Evolutionary conservation across 139 green algal genomes (phyloP).

Genomic region (Pseudopediastrum boryanum): DNA sequence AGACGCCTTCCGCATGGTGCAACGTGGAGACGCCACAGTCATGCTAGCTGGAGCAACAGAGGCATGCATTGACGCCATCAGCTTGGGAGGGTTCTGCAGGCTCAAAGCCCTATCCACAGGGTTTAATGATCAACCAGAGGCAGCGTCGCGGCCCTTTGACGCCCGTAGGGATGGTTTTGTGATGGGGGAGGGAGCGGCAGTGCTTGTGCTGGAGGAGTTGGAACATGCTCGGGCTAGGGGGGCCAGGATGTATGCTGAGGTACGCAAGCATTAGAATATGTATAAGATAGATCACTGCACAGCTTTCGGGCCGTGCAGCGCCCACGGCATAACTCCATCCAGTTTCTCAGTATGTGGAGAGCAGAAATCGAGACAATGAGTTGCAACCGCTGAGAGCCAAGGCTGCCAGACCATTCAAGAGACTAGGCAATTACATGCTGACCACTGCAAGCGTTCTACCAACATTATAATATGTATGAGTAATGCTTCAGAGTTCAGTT

Average conservation of each 20-base stretch:
- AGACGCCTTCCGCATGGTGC: constrained; percentile 84
- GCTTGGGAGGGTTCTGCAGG: constrained; percentile 83
- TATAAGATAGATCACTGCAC: too few species aligned
- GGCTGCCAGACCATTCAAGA: too few species aligned
- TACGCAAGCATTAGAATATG: too few species aligned
- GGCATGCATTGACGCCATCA: constrained; percentile 87
- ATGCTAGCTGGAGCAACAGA: constrained; percentile 89
- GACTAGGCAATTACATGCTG: too few species aligned
- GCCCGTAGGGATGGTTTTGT: constrained; percentile 88
- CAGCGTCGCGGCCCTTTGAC: constrained; percentile 82
- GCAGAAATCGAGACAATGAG: too few species aligned
- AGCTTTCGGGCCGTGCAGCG: too few species aligned
- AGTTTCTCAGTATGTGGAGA: too few species aligned
- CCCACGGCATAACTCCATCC: too few species aligned
- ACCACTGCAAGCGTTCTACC: too few species aligned
- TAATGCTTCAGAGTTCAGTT: too few species aligned
- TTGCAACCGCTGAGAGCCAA: too few species aligned
- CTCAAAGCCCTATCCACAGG: constrained; percentile 75
- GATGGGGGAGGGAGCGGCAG: constrained; percentile 89
- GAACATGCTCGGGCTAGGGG: constrained; percentile 77
- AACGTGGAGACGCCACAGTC: constrained; percentile 83
- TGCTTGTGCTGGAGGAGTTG: constrained; percentile 84
- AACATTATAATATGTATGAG: too few species aligned
- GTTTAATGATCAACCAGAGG: constrained; percentile 18
- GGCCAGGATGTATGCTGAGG: constrained; percentile 78